Evolutionary conservation across 768 basidiomycete genomes (phyloP).

Genomic region (Panaeolus papilionaceus): DNA sequence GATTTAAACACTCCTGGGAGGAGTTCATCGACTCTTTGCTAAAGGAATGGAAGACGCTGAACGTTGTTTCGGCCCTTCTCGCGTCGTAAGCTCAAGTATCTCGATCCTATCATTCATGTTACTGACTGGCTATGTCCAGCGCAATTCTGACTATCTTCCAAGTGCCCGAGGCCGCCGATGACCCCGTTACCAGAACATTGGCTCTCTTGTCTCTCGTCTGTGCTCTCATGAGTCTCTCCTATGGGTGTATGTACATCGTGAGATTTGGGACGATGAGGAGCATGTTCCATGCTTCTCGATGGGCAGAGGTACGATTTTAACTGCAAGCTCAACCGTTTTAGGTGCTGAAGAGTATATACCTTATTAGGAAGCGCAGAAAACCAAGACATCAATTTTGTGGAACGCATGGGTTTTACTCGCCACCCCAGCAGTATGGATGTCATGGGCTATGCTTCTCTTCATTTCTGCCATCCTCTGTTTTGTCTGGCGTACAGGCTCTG

Average conservation of each 20-base stretch:
- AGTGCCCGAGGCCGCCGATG: constrained; percentile 53
- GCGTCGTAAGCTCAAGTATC: constrained; percentile 41
- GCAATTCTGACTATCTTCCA: constrained; percentile 78
- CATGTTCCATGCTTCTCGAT: constrained; percentile 73
- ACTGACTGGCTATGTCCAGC: constrained; percentile 36
- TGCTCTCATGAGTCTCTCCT: constrained; percentile 73
- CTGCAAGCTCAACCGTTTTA: neutral
- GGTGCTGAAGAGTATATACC: neutral
- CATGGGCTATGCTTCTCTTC: constrained; percentile 78
- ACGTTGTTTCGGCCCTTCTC: constrained; percentile 72
- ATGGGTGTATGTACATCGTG: constrained; percentile 77
- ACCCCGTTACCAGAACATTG: constrained; percentile 66
- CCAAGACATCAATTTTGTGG: constrained; percentile 41
- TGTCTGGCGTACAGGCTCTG: constrained; percentile 72
- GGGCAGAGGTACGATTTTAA: constrained; percentile 62
- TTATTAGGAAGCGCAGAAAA: constrained; percentile 60
- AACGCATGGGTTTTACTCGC: constrained; percentile 44
- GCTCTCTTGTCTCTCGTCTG: constrained; percentile 71
- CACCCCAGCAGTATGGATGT: constrained; percentile 72
- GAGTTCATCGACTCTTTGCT: constrained; percentile 70
- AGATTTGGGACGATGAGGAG: constrained; percentile 75
- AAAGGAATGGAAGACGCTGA: constrained; percentile 78
- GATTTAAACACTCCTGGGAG: constrained; percentile 77
- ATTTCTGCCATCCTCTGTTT: constrained; percentile 66
- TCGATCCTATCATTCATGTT: neutral